Evolutionary conservation across 169 alveolate genomes (phyloP).

Genomic region (Plasmodium gonderi): DNA sequence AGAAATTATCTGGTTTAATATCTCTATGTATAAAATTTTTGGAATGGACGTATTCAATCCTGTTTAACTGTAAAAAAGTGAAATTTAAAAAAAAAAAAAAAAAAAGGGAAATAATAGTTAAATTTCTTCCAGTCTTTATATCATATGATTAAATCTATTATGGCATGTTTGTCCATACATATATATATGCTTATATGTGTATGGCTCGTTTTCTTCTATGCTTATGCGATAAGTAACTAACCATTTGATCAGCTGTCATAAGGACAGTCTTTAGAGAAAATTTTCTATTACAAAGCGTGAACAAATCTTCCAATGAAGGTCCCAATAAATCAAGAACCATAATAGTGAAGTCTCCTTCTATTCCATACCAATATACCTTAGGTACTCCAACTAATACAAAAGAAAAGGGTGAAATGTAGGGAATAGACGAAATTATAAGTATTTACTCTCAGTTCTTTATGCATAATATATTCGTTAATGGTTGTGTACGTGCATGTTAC

Average conservation of each 20-base stretch:
- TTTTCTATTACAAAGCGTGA: slow-evolving; percentile 95
- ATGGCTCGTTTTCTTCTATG: neutral
- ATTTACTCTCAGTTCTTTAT: neutral
- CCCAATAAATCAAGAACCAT: slow-evolving; percentile 97
- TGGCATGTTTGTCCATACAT: neutral
- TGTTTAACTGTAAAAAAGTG: slow-evolving; percentile 82
- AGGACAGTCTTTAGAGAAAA: slow-evolving; percentile 95
- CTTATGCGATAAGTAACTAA: slow-evolving; percentile 24
- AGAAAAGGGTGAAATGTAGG: neutral
- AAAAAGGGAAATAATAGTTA: neutral
- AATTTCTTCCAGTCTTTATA: neutral
- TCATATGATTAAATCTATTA: neutral
- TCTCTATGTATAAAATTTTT: slow-evolving; percentile 97
- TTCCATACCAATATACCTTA: slow-evolving; percentile 97
- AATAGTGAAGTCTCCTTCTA: slow-evolving; percentile 98
- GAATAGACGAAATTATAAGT: neutral
- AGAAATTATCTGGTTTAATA: slow-evolving; percentile 98
- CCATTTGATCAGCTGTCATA: slow-evolving; percentile 97
- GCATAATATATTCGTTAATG: neutral
- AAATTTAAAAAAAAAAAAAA: neutral
- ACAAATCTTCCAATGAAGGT: slow-evolving; percentile 97
- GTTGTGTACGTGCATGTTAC: neutral
- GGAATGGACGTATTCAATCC: slow-evolving; percentile 95
- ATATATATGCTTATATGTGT: neutral
- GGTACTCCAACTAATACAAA: slow-evolving; percentile 93